Conservation (phyloP, 805 yeast genomes). For the Starmera quercuum region DNA sequence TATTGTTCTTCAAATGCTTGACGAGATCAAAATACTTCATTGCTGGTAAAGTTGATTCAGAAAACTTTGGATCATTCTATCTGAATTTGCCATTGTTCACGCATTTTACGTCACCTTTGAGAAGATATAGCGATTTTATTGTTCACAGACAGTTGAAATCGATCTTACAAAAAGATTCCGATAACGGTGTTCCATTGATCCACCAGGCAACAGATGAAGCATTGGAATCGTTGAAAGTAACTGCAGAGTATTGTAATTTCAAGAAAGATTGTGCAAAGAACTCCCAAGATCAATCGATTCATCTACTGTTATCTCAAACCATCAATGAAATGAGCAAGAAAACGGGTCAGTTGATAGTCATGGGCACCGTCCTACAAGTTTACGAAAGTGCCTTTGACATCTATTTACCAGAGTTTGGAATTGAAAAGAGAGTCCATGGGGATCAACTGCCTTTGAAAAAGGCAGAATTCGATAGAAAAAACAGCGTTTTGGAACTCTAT, state of each 20-base stretch:
- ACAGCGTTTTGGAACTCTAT: conserved; percentile 66
- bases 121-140: conserved; percentile 86
- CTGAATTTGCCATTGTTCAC: conserved; percentile 82
- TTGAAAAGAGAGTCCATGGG: conserved; percentile 94
- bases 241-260: conserved; percentile 90
- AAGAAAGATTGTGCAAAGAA: conserved; percentile 88
- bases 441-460: conserved; percentile 89
- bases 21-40: conserved; percentile 79
- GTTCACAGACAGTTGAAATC: conserved; percentile 88
- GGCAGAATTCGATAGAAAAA: conserved; percentile 79
- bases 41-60: conserved; percentile 82
- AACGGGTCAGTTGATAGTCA: conserved; percentile 76
- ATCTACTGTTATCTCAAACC: conserved; percentile 74
- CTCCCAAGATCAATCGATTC: conserved; percentile 94
- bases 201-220: conserved; percentile 40
- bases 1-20: conserved; percentile 74
- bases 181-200: conserved; percentile 7
- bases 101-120: conserved; percentile 87
- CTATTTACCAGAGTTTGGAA: conserved; percentile 85
- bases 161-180: conserved; percentile 32
- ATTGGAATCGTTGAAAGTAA: conserved; percentile 64
- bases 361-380: conserved; percentile 86
- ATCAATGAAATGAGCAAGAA: conserved; percentile 63
- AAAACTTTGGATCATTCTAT: conserved; percentile 70
- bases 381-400: conserved; percentile 96